These are phyloP conservation scores for Echeveria elegans DNA, from an alignment of 164 flowering plant genomes.

Conservation along the genomic window DNA sequence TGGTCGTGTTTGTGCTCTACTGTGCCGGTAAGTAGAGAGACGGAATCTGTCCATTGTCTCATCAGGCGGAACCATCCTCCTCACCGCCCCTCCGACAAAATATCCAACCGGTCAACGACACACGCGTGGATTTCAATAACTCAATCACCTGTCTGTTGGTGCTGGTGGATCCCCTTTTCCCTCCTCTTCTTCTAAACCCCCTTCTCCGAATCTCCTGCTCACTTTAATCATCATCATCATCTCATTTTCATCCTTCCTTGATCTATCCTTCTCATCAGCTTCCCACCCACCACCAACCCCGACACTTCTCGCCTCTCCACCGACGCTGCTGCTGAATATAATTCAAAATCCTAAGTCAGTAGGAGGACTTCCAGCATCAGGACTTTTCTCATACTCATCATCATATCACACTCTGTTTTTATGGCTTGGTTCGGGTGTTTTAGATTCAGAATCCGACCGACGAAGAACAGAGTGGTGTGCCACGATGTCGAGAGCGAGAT, in stretches of 20 bases:
- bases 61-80: not conserved
- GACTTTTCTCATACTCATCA: not conserved
- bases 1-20: not conserved
- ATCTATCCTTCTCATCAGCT: not conserved
- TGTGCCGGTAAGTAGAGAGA: constrained; percentile 3
- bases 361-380: no score
- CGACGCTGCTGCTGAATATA: not conserved
- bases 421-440: not conserved
- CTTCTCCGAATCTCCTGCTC: not conserved
- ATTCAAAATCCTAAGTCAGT: not conserved
- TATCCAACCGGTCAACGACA: not conserved
- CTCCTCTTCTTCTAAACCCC: not conserved
- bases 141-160: not conserved
- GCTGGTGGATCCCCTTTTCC: not conserved
- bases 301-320: not conserved
- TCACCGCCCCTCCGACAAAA: not conserved
- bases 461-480: not conserved
- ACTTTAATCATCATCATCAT: not conserved
- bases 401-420: not conserved
- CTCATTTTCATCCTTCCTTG: not conserved
- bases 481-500: not conserved
- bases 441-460: not conserved
- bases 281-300: not conserved
- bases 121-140: not conserved
- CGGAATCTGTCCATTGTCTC: not conserved